Base-by-base conservation (phyloP, 164 flowering plant genomes). In the Malania oleifera region DNA sequence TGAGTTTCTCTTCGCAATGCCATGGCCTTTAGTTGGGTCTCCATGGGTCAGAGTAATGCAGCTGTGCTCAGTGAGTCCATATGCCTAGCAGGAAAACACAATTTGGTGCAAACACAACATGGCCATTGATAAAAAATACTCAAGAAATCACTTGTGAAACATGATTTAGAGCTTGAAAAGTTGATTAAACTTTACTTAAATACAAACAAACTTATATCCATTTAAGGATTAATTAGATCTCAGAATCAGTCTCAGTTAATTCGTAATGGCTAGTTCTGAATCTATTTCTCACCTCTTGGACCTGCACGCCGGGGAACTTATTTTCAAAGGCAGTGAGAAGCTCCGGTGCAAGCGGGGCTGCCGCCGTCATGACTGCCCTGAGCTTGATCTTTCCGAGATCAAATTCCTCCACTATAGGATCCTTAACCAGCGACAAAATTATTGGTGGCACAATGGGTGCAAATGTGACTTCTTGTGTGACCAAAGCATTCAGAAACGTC, bases 361-460 rank as follows among this genome's bases (percentile, higher is more conserved):
- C 97, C 0, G 99, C 98, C 2, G 96, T 85, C 98, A 95, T 82
- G 23, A 95, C 57, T 0, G 98, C 86, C 56, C 47, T 64, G 49
- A 95, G 92, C 70, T 87, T 85, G 48, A 95, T 78, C 65, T 65
- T 75, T 24, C 59, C 62, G 0, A 95, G 82, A 71, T 95, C 96
- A 55, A 95, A 91, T 50, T 89, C 97, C 12, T 77, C 78, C 17
- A 91, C 89, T 0, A 87, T 73, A 0, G 98, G 98, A 54, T 83
- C 80, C 77, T 91, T 91, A 17, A 95, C 97, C 64, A 95, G 38
- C 0, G 66, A 73, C 66, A 85, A 44, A 26, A 95, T 85, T 52
- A 95, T 85, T 0, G 99, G 98, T 0, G 99, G 99, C n/a, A 91
- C 98, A 17, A 91, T 81, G 0, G 99, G 99, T 0, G 98, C 99